These are phyloP conservation scores for Bathelium albidoporum DNA, from an alignment of 495 filamentous ascomycete species.

Conservation along the genomic window DNA sequence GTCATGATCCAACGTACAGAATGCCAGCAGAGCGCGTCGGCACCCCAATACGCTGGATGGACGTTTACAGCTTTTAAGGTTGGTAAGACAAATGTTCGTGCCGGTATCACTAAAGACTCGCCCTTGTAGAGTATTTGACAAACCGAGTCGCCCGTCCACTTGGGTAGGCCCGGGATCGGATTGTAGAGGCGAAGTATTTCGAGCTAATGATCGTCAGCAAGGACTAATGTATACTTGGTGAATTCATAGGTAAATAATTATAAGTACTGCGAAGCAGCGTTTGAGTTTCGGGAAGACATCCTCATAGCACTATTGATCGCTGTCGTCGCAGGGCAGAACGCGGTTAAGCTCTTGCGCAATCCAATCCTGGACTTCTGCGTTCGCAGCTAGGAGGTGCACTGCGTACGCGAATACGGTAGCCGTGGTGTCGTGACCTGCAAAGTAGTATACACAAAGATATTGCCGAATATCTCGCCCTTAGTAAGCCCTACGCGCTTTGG, in stretches of 20 bases:
- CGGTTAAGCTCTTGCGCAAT: slow-evolving; percentile 35
- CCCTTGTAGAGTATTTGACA: neutral
- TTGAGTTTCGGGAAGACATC: slow-evolving; percentile 35
- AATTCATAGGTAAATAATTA: neutral
- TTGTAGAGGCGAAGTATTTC: slow-evolving; percentile 45
- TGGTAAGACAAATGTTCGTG: slow-evolving; percentile 5
- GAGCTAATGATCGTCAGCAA: slow-evolving; percentile 23
- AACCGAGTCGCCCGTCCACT: neutral
- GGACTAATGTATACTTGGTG: no score
- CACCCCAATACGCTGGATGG: slow-evolving; percentile 16
- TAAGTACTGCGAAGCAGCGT: slow-evolving; percentile 34
- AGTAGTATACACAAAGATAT: slow-evolving; percentile 44
- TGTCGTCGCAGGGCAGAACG: slow-evolving; percentile 18
- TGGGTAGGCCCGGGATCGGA: slow-evolving; percentile 22
- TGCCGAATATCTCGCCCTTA: slow-evolving; percentile 37
- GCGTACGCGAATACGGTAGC: slow-evolving; percentile 42
- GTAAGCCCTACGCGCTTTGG: slow-evolving; percentile 8
- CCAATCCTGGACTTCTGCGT: slow-evolving; percentile 41
- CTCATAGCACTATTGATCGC: slow-evolving; percentile 19
- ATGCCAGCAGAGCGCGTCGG: neutral
- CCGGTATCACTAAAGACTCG: slow-evolving; percentile 4
- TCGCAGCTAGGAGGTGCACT: slow-evolving; percentile 36
- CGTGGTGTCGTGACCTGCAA: slow-evolving; percentile 48
- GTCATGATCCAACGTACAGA: slow-evolving; percentile 14
- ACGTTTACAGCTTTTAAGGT: slow-evolving; percentile 11